phyloP scores from a whole-genome alignment of 192 early-diverging fungal genomes.

The Entomortierella beljakovae region DNA sequence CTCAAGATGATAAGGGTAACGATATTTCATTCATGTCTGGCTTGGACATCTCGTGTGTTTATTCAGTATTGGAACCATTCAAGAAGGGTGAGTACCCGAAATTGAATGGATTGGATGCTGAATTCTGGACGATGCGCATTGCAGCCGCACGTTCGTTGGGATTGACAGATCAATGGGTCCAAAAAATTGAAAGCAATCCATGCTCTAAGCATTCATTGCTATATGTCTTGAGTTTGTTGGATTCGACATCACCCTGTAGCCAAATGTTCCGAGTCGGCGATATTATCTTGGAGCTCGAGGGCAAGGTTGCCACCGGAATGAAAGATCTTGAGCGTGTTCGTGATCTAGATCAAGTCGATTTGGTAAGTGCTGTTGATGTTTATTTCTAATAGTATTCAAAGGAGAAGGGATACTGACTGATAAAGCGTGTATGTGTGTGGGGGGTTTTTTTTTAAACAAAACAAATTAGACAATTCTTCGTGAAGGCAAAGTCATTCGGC shows the following conservation, averaged over 20 bases:
- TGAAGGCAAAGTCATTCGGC: constrained; percentile 71
- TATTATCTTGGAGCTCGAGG: constrained; percentile 76
- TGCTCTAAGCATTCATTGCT: constrained; percentile 64
- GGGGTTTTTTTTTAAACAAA: neutral
- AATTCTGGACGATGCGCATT: constrained; percentile 71
- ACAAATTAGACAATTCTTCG: constrained; percentile 70
- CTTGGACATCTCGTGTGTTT: constrained; percentile 61
- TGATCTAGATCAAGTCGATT: constrained; percentile 56
- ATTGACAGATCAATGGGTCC: constrained; percentile 67
- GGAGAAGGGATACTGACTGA: neutral
- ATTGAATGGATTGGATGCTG: constrained; percentile 69
- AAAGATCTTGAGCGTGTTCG: constrained; percentile 67
- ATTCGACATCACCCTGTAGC: constrained; percentile 63
- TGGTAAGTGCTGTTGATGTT: constrained; percentile 53
- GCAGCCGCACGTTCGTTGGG: constrained; percentile 71
- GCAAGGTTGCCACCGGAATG: constrained; percentile 70
- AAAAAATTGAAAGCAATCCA: constrained; percentile 63
- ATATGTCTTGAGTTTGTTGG: constrained; percentile 70
- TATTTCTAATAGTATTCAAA: neutral
- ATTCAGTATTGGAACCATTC: constrained; percentile 63
- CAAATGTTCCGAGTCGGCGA: constrained; percentile 73
- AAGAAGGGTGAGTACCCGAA: constrained; percentile 60
- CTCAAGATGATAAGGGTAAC: constrained; percentile 73
- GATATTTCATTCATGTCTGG: constrained; percentile 74
- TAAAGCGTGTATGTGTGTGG: no score